A percentile compares a stretch with the other conserved stretches of the same genome.
These are phyloP conservation scores for Microcyclosporella mali DNA, from an alignment of 2,329 filamentous ascomycete species.

Conservation along the genomic window DNA sequence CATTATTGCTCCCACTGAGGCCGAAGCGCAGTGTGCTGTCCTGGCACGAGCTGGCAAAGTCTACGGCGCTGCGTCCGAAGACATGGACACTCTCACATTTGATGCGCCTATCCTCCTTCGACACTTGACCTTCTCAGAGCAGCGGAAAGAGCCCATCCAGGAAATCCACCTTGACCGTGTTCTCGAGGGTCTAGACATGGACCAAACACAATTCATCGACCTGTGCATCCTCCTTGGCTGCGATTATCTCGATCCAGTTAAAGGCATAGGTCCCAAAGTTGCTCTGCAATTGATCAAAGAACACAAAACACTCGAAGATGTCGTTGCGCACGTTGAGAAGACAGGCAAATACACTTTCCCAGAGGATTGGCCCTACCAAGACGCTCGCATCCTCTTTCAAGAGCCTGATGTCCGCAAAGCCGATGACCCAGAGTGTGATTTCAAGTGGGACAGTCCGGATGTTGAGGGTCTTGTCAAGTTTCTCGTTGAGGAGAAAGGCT, in stretches of 20 bases:
- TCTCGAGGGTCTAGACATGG: slow-evolving; percentile 81
- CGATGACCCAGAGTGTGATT: slow-evolving; percentile 82
- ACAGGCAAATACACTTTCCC: slow-evolving; percentile 78
- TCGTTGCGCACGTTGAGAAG: slow-evolving; percentile 72
- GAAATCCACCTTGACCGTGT: slow-evolving; percentile 87
- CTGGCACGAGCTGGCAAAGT: slow-evolving; percentile 89
- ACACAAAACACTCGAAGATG: slow-evolving; percentile 77
- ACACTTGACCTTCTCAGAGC: slow-evolving; percentile 94
- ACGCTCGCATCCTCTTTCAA: slow-evolving; percentile 87
- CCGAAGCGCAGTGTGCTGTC: slow-evolving; percentile 91
- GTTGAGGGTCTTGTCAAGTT: slow-evolving; percentile 84
- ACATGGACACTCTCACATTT: slow-evolving; percentile 98
- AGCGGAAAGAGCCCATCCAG: slow-evolving; percentile 94
- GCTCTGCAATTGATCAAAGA: slow-evolving; percentile 92
- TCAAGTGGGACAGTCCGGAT: slow-evolving; percentile 96
- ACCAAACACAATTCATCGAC: slow-evolving; percentile 86
- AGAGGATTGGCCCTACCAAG: slow-evolving; percentile 93
- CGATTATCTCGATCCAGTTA: slow-evolving; percentile 94
- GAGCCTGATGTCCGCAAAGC: slow-evolving; percentile 80
- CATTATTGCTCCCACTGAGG: slow-evolving; percentile 92
- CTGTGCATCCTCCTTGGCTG: slow-evolving; percentile 96
- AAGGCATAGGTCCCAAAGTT: slow-evolving; percentile 86
- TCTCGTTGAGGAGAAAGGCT: slow-evolving; percentile 89
- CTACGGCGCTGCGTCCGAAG: slow-evolving; percentile 91
- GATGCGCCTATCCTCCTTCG: slow-evolving; percentile 83